Percentiles rank a stretch among this genome's conserved stretches.
Conservation (phyloP, 176 grass and related monocot species). For the Phoenix dactylifera region DNA sequence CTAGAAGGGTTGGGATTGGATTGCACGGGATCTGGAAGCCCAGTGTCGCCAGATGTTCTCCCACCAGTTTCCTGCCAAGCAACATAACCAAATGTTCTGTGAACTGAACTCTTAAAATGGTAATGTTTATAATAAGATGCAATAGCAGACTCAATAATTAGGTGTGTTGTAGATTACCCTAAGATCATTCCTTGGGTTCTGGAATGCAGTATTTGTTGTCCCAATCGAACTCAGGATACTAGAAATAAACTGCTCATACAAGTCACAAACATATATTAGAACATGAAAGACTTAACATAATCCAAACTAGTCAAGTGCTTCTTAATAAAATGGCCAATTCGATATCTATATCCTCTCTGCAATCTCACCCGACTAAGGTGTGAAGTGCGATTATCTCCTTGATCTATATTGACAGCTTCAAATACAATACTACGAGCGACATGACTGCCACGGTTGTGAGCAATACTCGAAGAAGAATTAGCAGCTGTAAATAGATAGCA, state of each 20-base stretch:
- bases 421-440: slow-evolving; percentile 67
- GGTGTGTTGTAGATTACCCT: slow-evolving; percentile 26
- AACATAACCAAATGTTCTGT: slow-evolving; percentile 17
- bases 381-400: slow-evolving; percentile 43
- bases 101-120: slow-evolving; percentile 23
- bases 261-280: slow-evolving; percentile 14
- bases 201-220: slow-evolving; percentile 18
- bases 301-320: too few species aligned
- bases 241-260: slow-evolving; percentile 63
- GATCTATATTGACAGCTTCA: slow-evolving; percentile 88
- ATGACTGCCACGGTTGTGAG: slow-evolving; percentile 34
- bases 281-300: slow-evolving; percentile 4
- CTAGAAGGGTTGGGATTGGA: slow-evolving; percentile 33
- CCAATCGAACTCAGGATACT: slow-evolving; percentile 43
- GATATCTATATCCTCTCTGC: background rate
- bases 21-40: slow-evolving; percentile 31
- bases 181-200: slow-evolving; percentile 19
- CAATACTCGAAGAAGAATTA: slow-evolving; percentile 38
- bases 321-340: too few species aligned
- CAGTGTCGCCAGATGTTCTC: slow-evolving; percentile 37
- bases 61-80: slow-evolving; percentile 27
- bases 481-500: slow-evolving; percentile 10
- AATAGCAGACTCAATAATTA: slow-evolving; percentile 2
- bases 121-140: slow-evolving; percentile 20
- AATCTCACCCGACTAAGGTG: slow-evolving; percentile 56